phyloP scores from a whole-genome alignment of 805 yeast species.

The Candida yuanshanica region DNA sequence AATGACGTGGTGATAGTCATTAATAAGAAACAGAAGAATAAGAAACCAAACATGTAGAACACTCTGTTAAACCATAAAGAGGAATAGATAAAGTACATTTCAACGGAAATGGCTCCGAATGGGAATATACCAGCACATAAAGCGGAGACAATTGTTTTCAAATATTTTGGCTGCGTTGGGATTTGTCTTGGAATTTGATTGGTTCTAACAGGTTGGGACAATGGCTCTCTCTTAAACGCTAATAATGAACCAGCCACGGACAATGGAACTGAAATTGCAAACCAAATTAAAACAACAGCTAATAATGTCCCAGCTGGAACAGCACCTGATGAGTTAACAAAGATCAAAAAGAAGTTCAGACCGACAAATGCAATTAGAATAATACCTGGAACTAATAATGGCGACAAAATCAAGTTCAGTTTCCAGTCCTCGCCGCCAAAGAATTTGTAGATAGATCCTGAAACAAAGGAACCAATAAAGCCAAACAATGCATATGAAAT shows the following conservation, averaged over 20 bases:
- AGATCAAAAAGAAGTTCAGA: slow-evolving; percentile 76
- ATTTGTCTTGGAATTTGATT: slow-evolving; percentile 96
- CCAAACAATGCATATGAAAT: slow-evolving; percentile 78
- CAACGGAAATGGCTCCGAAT: slow-evolving; percentile 91
- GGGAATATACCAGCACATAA: slow-evolving; percentile 87
- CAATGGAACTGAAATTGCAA: slow-evolving; percentile 75
- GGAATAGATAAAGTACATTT: slow-evolving; percentile 85
- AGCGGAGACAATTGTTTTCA: slow-evolving; percentile 60
- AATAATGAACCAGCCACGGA: slow-evolving; percentile 78
- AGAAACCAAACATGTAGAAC: slow-evolving; percentile 96
- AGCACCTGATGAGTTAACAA: slow-evolving; percentile 84
- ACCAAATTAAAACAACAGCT: slow-evolving; percentile 81
- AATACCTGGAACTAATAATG: slow-evolving; percentile 77
- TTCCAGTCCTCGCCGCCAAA: slow-evolving; percentile 94
- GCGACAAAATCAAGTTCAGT: slow-evolving; percentile 75
- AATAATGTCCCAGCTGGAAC: slow-evolving; percentile 88
- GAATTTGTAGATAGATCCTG: slow-evolving; percentile 78
- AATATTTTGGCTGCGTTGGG: slow-evolving; percentile 84
- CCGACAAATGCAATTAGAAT: slow-evolving; percentile 59
- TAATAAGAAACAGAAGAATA: slow-evolving; percentile 80
- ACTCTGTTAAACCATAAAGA: slow-evolving; percentile 92
- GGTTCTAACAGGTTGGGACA: slow-evolving; percentile 76
- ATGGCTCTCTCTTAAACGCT: slow-evolving; percentile 56
- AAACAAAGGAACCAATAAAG: slow-evolving; percentile 78
- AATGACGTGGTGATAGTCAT: slow-evolving; percentile 77